A percentile compares a stretch with the other conserved stretches of the same genome.
phyloP scores from a whole-genome alignment of 208 protist genomes.

The Wallacemonas sp. region DNA sequence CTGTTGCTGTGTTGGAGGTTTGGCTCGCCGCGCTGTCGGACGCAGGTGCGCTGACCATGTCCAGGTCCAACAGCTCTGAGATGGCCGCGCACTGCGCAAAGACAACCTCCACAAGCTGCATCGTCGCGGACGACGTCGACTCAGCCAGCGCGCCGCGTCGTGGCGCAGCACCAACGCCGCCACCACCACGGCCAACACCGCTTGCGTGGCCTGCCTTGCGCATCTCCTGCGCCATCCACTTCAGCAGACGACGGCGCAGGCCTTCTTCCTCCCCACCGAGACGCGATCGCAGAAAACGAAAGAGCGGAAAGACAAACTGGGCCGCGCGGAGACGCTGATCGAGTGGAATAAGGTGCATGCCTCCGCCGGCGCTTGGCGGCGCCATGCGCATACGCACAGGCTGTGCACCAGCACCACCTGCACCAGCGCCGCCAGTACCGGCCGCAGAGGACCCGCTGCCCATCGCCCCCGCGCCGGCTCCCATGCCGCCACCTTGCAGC shows the following conservation, averaged over 20 bases:
- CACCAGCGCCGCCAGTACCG: not conserved
- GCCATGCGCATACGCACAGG: slow-evolving; percentile 74
- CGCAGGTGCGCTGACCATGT: too few species aligned
- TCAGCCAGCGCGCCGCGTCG: not conserved
- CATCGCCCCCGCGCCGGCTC: too few species aligned
- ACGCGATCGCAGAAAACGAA: slow-evolving; percentile 45
- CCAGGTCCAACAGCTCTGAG: slow-evolving; percentile 47
- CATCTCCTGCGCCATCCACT: slow-evolving; percentile 67
- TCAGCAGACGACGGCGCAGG: slow-evolving; percentile 62
- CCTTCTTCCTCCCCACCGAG: slow-evolving; percentile 55
- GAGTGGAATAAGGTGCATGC: slow-evolving; percentile 49
- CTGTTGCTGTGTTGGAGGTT: too few species aligned
- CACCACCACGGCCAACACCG: not conserved
- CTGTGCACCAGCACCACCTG: slow-evolving; percentile 6
- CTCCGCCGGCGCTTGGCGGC: slow-evolving; percentile 25
- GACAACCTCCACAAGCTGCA: slow-evolving; percentile 47
- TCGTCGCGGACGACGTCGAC: not conserved
- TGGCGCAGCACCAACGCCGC: not conserved
- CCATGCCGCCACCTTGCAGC: too few species aligned
- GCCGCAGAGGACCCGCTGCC: not conserved
- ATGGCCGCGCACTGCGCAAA: slow-evolving; percentile 82
- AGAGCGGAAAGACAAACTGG: slow-evolving; percentile 61
- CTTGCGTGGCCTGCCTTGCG: slow-evolving; percentile 21
- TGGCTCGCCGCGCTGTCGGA: too few species aligned
- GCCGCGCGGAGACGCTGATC: slow-evolving; percentile 62